Evolutionary conservation across 208 protist genomes (phyloP), one percentile per base, ranked within the genome.

Genomic region (Trypanosomatidae sp.): DNA sequence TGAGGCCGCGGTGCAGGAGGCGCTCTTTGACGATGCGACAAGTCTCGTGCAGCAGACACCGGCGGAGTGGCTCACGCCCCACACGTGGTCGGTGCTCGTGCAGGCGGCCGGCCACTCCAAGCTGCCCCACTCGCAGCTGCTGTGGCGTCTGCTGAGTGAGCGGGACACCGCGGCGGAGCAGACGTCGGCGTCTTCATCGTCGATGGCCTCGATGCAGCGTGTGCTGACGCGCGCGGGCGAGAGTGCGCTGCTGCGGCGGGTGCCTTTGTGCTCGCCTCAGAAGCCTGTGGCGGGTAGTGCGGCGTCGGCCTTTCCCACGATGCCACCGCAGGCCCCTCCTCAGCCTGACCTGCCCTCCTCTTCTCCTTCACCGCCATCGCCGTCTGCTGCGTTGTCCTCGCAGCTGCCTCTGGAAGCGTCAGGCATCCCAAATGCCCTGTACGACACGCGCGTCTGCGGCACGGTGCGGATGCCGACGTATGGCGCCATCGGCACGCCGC

Each of bases 81-180:
- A 69, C 50, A 46, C 86, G 39, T 96, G 91, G 89, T 43, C 62
- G 39, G 41, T 64, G 28, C 76, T 93, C 1, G 77, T 92, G 67
- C 68, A 82, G 33, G 76, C 83, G 8, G 91, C 89, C 2, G 83
- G 76, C 13, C 81, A 91, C 50, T 76, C 80, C 25, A 87, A 83
- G 73, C 59, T 96, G 53, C 79, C 89, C 17, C 73, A 94, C 79
- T 90, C 88, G n/a, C 67, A 66, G 36, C 55, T 94, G 46, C 73
- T 96, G 22, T 89, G 87, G 87, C 58, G 71, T 10, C 67, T 94
- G 19, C 65, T 96, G 53, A 64, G 67, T 0, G 17, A 74, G 52
- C 44, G 30, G 17, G 71, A 74, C 5, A 7, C 62, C 4, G 13
- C 70, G 50, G 19, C 33, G 52, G 9, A 15, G 0, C 36, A 8